phyloP scores from a whole-genome alignment of 106 monocot genomes.

The Amphibolis antarctica region DNA sequence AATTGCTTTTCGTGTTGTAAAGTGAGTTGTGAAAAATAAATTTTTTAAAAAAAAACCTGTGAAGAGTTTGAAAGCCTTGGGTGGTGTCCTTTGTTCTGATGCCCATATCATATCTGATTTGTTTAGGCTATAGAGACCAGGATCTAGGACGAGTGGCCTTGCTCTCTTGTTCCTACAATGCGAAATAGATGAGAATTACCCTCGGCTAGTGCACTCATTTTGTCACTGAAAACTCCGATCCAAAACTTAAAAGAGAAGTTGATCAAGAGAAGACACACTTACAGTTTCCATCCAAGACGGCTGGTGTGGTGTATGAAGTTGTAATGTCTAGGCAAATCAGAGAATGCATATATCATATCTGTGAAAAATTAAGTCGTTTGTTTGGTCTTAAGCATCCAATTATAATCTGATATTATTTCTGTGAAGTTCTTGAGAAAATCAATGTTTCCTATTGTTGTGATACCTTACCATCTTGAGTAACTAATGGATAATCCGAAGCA shows the following conservation, averaged over 20 bases:
- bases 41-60: constrained; percentile 41
- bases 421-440: too few relatives aligned
- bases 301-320: constrained; percentile 77
- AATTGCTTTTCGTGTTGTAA: too few relatives aligned
- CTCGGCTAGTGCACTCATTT: constrained; percentile 1
- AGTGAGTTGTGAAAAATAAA: neutral
- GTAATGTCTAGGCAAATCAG: constrained; percentile 60
- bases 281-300: constrained; percentile 84
- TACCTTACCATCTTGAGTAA: constrained; percentile 82
- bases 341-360: constrained; percentile 92
- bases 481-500: constrained; percentile 78
- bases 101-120: constrained; percentile 75
- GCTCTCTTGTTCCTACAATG: constrained; percentile 70
- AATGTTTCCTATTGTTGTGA: neutral
- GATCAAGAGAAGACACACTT: constrained; percentile 10
- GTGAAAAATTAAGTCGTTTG: constrained; percentile 7
- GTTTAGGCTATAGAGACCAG: constrained; percentile 47
- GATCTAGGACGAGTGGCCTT: constrained; percentile 61
- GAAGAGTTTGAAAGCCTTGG: constrained; percentile 82
- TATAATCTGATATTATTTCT: neutral
- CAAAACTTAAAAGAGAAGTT: neutral
- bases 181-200: neutral
- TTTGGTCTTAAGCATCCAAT: neutral
- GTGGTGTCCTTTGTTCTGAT: constrained; percentile 37
- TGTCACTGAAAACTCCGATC: neutral